phyloP scores from a whole-genome alignment of 2,329 filamentous ascomycete species.

The Fusarium proliferatum region DNA sequence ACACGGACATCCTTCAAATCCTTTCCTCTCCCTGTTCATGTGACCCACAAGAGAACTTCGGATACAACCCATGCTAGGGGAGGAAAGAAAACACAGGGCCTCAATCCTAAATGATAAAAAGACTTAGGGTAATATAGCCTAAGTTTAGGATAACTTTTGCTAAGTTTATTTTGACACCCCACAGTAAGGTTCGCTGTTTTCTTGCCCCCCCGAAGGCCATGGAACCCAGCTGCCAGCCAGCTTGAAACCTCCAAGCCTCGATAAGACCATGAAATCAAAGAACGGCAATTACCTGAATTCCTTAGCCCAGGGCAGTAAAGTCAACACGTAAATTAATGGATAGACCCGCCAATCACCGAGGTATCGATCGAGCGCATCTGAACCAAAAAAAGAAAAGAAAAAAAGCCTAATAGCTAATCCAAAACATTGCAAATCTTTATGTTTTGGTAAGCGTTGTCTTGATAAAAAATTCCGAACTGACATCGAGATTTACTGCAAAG shows the following conservation, averaged over 20 bases:
- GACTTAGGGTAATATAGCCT: no score
- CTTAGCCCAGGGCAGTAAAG: conserved; percentile 4
- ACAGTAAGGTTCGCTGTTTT: no score
- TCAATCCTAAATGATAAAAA: no score
- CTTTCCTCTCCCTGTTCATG: not conserved
- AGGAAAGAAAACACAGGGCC: no score
- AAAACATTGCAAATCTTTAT: not conserved
- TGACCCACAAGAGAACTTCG: conserved; percentile 13
- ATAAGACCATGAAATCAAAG: conserved; percentile 1
- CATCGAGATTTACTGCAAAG: not conserved
- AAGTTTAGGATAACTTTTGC: no score
- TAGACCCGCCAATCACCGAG: conserved; percentile 3
- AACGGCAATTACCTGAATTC: not conserved
- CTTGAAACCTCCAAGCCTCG: conserved; percentile 13
- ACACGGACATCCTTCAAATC: not conserved
- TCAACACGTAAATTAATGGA: conserved; percentile 1
- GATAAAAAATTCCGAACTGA: not conserved
- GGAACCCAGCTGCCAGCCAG: not conserved
- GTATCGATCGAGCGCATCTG: not conserved
- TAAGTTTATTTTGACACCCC: no score
- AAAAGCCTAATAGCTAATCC: not conserved
- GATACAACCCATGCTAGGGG: not conserved
- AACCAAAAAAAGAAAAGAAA: not conserved
- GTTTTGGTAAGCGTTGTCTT: not conserved
- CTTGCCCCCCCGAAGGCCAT: not conserved